phyloP scores from a whole-genome alignment of 1,284 basidiomycete genomes.

The Leccinum holopus region DNA sequence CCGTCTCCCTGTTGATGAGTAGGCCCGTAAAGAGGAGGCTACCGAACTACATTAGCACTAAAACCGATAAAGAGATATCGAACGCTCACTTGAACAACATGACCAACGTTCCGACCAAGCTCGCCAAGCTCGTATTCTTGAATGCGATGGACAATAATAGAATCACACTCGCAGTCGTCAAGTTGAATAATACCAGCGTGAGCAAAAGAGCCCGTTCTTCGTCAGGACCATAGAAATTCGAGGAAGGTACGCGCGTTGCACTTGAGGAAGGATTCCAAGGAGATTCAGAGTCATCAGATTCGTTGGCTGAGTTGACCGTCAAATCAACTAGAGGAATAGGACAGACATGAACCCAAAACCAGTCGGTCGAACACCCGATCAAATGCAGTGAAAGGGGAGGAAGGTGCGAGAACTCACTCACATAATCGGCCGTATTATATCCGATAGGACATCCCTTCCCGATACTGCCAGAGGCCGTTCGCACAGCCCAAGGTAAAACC shows the following conservation, averaged over 20 bases:
- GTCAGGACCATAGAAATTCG: conserved; percentile 48
- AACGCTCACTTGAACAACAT: conserved; percentile 94
- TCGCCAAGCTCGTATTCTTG: conserved; percentile 83
- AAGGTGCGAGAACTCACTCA: conserved; percentile 59
- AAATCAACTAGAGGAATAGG: conserved; percentile 62
- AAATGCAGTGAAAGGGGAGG: background rate
- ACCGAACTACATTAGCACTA: conserved; percentile 5
- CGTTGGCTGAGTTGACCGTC: conserved; percentile 73
- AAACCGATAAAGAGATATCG: background rate
- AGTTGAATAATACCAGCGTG: conserved; percentile 91
- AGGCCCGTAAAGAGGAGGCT: conserved; percentile 95
- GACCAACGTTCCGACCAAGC: conserved; percentile 88
- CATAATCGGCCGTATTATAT: conserved; percentile 95
- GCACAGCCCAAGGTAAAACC: no score
- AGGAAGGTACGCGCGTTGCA: conserved; percentile 32
- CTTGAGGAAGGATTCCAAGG: conserved; percentile 37
- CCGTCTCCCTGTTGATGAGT: conserved; percentile 89
- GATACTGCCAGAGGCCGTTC: conserved; percentile 39
- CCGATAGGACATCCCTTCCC: conserved; percentile 89
- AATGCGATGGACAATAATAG: conserved; percentile 89
- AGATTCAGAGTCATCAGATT: conserved; percentile 41
- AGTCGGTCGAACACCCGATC: background rate
- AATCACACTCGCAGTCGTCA: conserved; percentile 90
- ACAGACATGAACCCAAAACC: conserved; percentile 4
- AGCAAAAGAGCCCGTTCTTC: conserved; percentile 71